Base-by-base conservation (phyloP, 306 rosid genomes). In the Boehmeria nivea region DNA sequence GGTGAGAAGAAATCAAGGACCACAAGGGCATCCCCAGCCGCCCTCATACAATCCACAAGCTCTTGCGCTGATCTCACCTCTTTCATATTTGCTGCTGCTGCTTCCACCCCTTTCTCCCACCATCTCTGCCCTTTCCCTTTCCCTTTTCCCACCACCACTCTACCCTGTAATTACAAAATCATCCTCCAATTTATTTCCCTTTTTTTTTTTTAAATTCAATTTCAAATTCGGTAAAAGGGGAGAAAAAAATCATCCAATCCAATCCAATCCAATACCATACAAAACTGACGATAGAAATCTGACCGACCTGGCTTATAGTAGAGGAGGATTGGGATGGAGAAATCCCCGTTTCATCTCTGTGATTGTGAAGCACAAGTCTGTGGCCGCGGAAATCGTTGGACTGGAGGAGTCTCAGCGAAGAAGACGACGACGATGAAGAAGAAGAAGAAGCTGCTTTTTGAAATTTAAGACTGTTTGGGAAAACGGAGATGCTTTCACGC, bases 71-170 rank as follows among this genome's bases (percentile, higher is more conserved):
- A 73, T 15, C 54, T 68, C 54, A 84, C 77, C 75, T 82, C 95
- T 60, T 70, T 82, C 94, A 87, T 74, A 73, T 90, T 90, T 6
- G 89, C 78, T 47, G 80, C 76, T 13, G 74, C 52, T 6, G 89
- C 78, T 47, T 82, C 76, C n/a, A 76, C 52, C 56, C 89, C 95
- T 27, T 84, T 87, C 10, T 78, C 98, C 98, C 98, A 90, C 98
- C 95, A 90, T 66, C 74, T 84, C 58, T 75, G 85, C 53, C 68
- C 73, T 65, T 80, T 84, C 49, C 95, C 94, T n/a, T n/a, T n/a
- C 89, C 95, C 34, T 84, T 87, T 7, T 78, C 98, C 98, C 98
- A 90, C 98, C 95, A 90, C 64, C 74, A n/a, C n/a, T 84, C 58
- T 75, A 83, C 53, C 68, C 73, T 65, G 36, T 6, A 45, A 83